These are phyloP conservation scores for Venturia aucupariae DNA, from an alignment of 2,329 filamentous ascomycete genomes.

Conservation along the genomic window DNA sequence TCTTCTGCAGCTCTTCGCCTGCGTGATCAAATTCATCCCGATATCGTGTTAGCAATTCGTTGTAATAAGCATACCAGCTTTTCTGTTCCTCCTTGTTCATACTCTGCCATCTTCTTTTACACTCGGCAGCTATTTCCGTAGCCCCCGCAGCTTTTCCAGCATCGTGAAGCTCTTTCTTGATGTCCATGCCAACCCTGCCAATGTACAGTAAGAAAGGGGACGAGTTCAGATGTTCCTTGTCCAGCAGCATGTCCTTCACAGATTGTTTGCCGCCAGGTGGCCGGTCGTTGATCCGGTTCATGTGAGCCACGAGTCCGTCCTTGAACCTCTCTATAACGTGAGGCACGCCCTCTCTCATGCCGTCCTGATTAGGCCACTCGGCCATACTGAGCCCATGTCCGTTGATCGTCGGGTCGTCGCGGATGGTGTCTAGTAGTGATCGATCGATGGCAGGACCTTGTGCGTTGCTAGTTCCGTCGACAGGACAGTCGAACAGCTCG, in stretches of 20 bases:
- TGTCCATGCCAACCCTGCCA: constrained; percentile 30
- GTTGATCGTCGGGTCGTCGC: constrained; percentile 5
- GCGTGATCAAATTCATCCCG: constrained; percentile 27
- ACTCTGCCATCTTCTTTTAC: constrained; percentile 27
- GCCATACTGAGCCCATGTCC: neutral
- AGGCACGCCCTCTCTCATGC: constrained; percentile 5
- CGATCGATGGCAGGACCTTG: constrained; percentile 2
- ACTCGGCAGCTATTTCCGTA: constrained; percentile 33
- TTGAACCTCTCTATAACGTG: constrained; percentile 9
- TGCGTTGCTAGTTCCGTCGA: neutral
- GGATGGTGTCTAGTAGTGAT: neutral
- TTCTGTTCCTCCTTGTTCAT: constrained; percentile 14
- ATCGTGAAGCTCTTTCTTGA: constrained; percentile 29
- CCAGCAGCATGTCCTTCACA: constrained; percentile 21
- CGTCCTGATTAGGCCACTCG: neutral
- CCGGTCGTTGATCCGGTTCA: constrained; percentile 9
- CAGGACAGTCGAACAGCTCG: constrained; percentile 51
- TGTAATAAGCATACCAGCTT: constrained; percentile 32
- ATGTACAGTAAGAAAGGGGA: constrained; percentile 33
- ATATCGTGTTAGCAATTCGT: constrained; percentile 30
- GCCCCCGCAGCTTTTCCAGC: constrained; percentile 29
- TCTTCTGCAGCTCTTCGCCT: constrained; percentile 1
- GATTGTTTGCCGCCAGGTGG: neutral
- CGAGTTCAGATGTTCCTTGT: constrained; percentile 25
- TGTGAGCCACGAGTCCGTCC: constrained; percentile 11